Conservation (phyloP, 495 filamentous ascomycete genomes). For the Tuber aestivum region DNA sequence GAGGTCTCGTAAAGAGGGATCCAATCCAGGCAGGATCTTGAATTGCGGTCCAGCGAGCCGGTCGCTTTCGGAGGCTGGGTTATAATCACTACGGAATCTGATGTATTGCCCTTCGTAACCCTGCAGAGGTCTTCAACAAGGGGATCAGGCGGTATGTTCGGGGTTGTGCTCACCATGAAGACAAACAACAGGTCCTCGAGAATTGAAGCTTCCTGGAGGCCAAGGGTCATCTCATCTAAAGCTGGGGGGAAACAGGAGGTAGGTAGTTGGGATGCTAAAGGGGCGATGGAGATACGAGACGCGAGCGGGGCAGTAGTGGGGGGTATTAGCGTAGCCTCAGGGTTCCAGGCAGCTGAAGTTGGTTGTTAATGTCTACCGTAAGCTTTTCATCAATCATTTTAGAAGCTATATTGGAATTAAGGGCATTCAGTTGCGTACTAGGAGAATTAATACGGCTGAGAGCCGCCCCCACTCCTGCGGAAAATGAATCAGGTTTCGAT, state of each 20-base stretch:
- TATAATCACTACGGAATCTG: conserved; percentile 72
- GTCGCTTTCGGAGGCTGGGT: conserved; percentile 77
- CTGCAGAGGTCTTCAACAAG: conserved; percentile 14
- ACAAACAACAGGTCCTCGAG: conserved; percentile 88
- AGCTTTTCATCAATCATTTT: conserved; percentile 11
- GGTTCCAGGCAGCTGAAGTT: conserved; percentile 63
- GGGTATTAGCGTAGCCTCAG: conserved; percentile 70
- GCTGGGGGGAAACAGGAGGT: conserved; percentile 62
- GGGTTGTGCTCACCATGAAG: conserved; percentile 58
- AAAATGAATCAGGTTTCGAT: conserved; percentile 23
- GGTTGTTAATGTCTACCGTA: conserved; percentile 19
- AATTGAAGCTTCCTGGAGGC: conserved; percentile 76
- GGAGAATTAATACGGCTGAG: conserved; percentile 7
- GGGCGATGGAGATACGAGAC: conserved; percentile 75
- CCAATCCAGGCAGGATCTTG: conserved; percentile 72
- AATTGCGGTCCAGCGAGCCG: conserved; percentile 74
- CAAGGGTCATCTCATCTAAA: conserved; percentile 64
- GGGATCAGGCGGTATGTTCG: background rate
- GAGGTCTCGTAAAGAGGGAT: conserved; percentile 84
- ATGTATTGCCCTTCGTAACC: conserved; percentile 98
- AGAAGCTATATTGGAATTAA: conserved; percentile 7
- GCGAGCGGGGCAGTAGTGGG: conserved; percentile 86
- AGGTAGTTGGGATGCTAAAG: conserved; percentile 68
- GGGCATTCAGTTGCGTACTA: conserved; percentile 5
- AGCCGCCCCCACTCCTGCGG: conserved; percentile 15